These are phyloP conservation scores for Irpex sp. DNA, from an alignment of 1,284 basidiomycete genomes.

Conservation along the genomic window DNA sequence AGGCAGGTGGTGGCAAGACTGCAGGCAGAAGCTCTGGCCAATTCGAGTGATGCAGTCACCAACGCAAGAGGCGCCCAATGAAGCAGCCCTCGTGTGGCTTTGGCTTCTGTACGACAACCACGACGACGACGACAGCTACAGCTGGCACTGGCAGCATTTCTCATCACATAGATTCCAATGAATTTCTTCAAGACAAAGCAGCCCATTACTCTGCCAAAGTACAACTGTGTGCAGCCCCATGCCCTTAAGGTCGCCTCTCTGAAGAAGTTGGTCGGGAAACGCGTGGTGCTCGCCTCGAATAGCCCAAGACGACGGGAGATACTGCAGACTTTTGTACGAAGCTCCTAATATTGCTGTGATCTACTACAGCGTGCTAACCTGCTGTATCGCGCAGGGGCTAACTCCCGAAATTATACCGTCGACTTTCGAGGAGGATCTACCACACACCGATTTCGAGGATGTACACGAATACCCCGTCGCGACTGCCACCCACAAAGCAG, in stretches of 20 bases:
- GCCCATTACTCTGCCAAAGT: constrained; percentile 23
- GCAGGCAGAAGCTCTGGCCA: background rate
- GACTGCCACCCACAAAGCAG: constrained; percentile 88
- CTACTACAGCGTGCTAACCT: constrained; percentile 11
- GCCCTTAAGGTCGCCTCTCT: constrained; percentile 73
- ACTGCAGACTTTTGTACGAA: constrained; percentile 69
- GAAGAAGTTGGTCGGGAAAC: constrained; percentile 68
- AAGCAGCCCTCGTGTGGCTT: background rate
- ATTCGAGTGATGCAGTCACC: background rate
- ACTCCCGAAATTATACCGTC: constrained; percentile 87
- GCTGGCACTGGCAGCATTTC: background rate
- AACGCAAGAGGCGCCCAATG: background rate
- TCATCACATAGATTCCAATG: constrained; percentile 14
- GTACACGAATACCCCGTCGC: constrained; percentile 92
- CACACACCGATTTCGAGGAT: constrained; percentile 66
- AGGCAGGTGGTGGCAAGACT: background rate
- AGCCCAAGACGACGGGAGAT: constrained; percentile 87
- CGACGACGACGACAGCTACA: background rate
- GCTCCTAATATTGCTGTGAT: constrained; percentile 19
- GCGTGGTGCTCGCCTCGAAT: constrained; percentile 81
- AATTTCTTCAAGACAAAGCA: constrained; percentile 22
- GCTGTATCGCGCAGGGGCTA: constrained; percentile 57
- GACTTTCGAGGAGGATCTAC: constrained; percentile 82
- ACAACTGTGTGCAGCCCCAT: constrained; percentile 56
- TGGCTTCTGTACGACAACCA: background rate